Base-by-base conservation (phyloP, 2,329 filamentous ascomycete genomes). In the Magnaporthales sp. region DNA sequence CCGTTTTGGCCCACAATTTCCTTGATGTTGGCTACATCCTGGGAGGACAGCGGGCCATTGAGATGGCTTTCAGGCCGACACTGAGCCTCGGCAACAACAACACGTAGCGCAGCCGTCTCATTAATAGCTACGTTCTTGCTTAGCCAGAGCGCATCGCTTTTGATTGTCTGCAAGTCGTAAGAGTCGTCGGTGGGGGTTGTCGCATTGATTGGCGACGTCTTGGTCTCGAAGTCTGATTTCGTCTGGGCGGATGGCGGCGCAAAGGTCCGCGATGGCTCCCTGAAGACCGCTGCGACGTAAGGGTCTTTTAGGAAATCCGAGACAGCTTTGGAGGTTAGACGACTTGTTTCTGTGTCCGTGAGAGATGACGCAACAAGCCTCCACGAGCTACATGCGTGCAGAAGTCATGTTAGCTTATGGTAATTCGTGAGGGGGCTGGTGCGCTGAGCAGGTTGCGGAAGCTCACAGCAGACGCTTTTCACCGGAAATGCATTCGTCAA, bases 51-150 rank as follows among this genome's bases (percentile, higher is more conserved):
- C 1, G 88, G 86, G 15, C 85, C 85, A 58, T 88, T 81, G 1
- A 97, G 84, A 71, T 93, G 89, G 62, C 83, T 83, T n/a, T 86
- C 83, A n/a, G 92, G 81, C 46, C 92, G 87, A 70, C 85, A 86
- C 78, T 98, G 94, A 82, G 90, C 91, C 82, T 98, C 95, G 62
- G 95, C 79, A 7, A 96, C 80, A 2, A 89, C 89, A 60, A 96
- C 83, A 68, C 95, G 87, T 72, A 99, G 81, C 29, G 94, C 93
- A 13, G 89, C 86, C 60, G 95, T 81, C 75, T 97, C 89, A 76
- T 95, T 92, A 70, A 97, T 87, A 61, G 86, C 83, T 64, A 89
- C 87, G 73, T 89, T 87, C 72, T 90, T 87, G 77, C 92, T 93
- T 69, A 99, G 81, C 93, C 93, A 98, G 71, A 90, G 76, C 38